Evolutionary conservation across 2,329 filamentous ascomycete species (phyloP).

Genomic region (Hirsutella minnesotensis): DNA sequence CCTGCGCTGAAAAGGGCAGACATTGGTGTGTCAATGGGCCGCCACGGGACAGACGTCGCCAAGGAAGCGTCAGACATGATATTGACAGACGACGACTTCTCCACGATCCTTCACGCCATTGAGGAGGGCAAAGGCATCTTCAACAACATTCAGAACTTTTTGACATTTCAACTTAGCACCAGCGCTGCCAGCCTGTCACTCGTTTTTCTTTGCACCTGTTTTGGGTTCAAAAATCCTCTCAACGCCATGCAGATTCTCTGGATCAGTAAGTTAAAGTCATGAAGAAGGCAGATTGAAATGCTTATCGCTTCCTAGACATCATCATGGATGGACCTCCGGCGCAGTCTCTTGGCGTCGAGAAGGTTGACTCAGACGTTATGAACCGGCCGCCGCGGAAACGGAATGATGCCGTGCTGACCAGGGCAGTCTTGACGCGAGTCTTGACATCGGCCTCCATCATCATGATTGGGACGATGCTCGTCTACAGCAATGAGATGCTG

Average conservation of each 20-base stretch:
- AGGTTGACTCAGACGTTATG: slow-evolving; percentile 91
- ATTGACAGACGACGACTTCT: slow-evolving; percentile 79
- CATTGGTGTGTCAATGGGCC: slow-evolving; percentile 95
- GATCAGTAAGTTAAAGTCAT: slow-evolving; percentile 67
- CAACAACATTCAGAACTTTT: slow-evolving; percentile 98
- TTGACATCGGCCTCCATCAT: slow-evolving; percentile 80
- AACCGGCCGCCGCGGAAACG: slow-evolving; percentile 72
- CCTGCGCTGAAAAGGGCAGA: slow-evolving; percentile 94
- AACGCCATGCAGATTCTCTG: slow-evolving; percentile 99
- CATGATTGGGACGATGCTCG: slow-evolving; percentile 80
- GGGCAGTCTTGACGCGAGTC: slow-evolving; percentile 69
- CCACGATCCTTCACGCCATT: slow-evolving; percentile 85
- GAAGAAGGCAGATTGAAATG: neutral
- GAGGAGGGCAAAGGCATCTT: slow-evolving; percentile 99
- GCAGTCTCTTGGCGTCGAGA: slow-evolving; percentile 91
- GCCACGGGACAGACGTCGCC: slow-evolving; percentile 88
- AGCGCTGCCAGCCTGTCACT: slow-evolving; percentile 86
- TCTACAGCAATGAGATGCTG: slow-evolving; percentile 87
- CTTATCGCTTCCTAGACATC: slow-evolving; percentile 53
- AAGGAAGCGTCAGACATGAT: slow-evolving; percentile 97
- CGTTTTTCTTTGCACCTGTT: slow-evolving; percentile 81
- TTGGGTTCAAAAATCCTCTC: slow-evolving; percentile 88
- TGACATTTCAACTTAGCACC: slow-evolving; percentile 96
- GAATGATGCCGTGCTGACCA: slow-evolving; percentile 84
- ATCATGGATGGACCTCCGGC: slow-evolving; percentile 98